A percentile compares a stretch with the other conserved stretches of the same genome.
Conservation (phyloP, 345 rosid species). For the Linum usitatissimum region DNA sequence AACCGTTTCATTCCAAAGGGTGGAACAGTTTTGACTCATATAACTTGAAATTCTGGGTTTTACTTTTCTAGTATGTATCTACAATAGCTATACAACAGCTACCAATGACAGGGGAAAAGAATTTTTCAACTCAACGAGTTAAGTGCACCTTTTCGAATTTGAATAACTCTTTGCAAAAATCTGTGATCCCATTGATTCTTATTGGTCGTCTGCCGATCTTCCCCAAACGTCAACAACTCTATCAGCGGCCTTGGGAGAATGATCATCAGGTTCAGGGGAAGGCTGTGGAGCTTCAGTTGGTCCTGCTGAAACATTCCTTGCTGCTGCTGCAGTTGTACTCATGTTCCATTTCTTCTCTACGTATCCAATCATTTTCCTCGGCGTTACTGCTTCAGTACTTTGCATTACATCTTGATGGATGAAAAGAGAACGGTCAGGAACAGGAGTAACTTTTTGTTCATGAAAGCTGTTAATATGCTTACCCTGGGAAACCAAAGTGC, state of each 20-base stretch:
- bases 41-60: too few relatives aligned
- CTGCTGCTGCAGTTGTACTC: constrained; percentile 2
- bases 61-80: too few relatives aligned
- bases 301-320: constrained; percentile 11
- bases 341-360: constrained; percentile 16
- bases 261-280: constrained; percentile 6
- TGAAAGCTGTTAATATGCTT: neutral
- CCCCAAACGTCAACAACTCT: neutral
- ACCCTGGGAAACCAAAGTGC: constrained; percentile 25
- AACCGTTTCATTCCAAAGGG: too few relatives aligned
- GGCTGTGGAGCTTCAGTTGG: constrained; percentile 19
- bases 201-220: neutral
- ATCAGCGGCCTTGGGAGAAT: neutral
- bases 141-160: too few relatives aligned
- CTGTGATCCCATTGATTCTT: neutral
- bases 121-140: too few relatives aligned
- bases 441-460: neutral
- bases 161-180: too few relatives aligned
- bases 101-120: neutral
- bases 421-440: neutral
- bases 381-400: constrained; percentile 18
- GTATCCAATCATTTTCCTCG: constrained; percentile 38
- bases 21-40: too few relatives aligned
- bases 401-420: constrained; percentile 15
- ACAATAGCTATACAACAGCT: too few relatives aligned